phyloP scores from a whole-genome alignment of 2,329 filamentous ascomycete species.

The Penicillium crustosum region DNA sequence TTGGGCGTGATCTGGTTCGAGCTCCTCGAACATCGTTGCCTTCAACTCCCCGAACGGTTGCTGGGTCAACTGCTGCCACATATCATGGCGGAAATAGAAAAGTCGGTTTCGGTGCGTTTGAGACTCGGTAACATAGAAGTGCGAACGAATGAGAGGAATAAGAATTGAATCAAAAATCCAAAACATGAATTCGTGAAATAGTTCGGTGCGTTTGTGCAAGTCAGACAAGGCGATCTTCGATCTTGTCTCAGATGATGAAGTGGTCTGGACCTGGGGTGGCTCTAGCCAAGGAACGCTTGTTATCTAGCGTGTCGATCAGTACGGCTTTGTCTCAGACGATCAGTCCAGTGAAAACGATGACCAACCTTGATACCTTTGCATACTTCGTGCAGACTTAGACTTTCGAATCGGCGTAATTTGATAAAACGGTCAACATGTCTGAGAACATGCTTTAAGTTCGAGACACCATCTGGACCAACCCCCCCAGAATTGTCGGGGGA shows the following conservation, averaged over 20 bases:
- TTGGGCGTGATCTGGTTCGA: constrained; percentile 59
- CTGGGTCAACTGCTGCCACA: constrained; percentile 77
- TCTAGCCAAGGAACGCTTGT: constrained; percentile 71
- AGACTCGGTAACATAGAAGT: constrained; percentile 95
- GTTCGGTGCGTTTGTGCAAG: constrained; percentile 69
- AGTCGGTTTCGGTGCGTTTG: constrained; percentile 74
- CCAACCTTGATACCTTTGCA: constrained; percentile 72
- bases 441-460: constrained; percentile 65
- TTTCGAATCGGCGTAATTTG: constrained; percentile 75
- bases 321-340: neutral
- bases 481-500: constrained; percentile 81
- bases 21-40: constrained; percentile 72
- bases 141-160: constrained; percentile 79
- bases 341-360: neutral
- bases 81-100: constrained; percentile 93
- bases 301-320: constrained; percentile 51
- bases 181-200: constrained; percentile 84
- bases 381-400: constrained; percentile 73
- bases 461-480: constrained; percentile 47
- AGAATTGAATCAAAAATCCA: constrained; percentile 90
- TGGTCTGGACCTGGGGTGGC: constrained; percentile 46
- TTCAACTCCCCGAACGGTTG: constrained; percentile 70
- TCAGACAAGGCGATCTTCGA: constrained; percentile 69
- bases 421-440: constrained; percentile 76
- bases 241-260: constrained; percentile 18